Evolutionary conservation across 345 rosid species (phyloP), one percentile per base, ranked within the genome.

Genomic region (Triadica sebifera): DNA sequence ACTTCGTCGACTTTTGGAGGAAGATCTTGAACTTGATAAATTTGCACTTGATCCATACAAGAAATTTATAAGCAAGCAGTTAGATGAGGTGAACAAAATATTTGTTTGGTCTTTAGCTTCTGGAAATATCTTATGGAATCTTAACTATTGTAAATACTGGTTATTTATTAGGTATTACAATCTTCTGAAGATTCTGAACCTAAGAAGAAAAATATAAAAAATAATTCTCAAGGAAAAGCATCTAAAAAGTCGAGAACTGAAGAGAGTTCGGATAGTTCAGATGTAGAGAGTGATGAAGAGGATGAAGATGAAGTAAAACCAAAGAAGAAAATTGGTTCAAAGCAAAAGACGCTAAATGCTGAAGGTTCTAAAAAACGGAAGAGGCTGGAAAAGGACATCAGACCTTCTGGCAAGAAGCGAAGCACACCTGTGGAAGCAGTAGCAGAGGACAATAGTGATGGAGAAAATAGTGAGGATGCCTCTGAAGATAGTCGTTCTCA

Each of bases 1-100:
- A 73, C 89, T 89, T 72, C 96, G 97, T 74, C 85, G 98, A 41
- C 86, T 89, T 67, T 79, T 93, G 81, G 99, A 95, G 86, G 83
- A 85, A 80, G 99, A 95, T 85, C 93, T 95, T 78, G 74, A 84
- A 65, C 85, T 93, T 51, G 88, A 87, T 53, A 87, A 88, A 67
- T 12, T 53, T 84, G 46, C 84, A 49, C 94, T 95, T 77, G 98
- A 91, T 81, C 82, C 88, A 20, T 83, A 72, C 77, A 95, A 93
- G 86, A 84, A 84, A 80, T 86, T 89, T 71, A 88, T 93, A 52
- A 82, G 82, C 78, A 76, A 78, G 57, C 86, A 86, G 51, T 79
- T 95, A 78, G 96, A 93, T 72, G 82, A 84, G 81, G 98, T 90
- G 75, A 73, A 74, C 62, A 25, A 29, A 29, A 49, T 68, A 22